These are phyloP conservation scores for Xenoacremonium recifei DNA, from an alignment of 2,329 filamentous ascomycete species.

Conservation along the genomic window DNA sequence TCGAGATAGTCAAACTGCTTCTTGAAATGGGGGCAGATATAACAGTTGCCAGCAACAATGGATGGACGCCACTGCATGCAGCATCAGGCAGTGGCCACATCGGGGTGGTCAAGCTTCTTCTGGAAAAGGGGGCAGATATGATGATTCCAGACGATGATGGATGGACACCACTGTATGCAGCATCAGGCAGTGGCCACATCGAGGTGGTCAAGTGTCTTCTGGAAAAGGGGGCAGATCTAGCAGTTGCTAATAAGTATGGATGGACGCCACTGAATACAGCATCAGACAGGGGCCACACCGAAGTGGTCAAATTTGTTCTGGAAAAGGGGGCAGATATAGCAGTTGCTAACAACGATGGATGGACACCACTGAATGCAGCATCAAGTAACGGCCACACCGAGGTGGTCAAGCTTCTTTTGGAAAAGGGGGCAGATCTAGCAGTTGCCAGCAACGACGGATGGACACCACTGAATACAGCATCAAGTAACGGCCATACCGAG, in stretches of 20 bases:
- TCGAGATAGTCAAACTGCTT: conserved; percentile 4
- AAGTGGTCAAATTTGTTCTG: not conserved
- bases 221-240: not conserved
- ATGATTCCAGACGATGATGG: too few species aligned
- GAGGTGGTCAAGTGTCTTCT: not conserved
- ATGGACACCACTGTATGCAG: not conserved
- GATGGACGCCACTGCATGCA: not conserved
- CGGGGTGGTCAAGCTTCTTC: conserved; percentile 2
- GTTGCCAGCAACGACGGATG: too few species aligned
- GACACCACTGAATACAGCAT: too few species aligned
- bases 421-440: too few species aligned
- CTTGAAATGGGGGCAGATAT: conserved; percentile 7
- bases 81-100: conserved; percentile 5
- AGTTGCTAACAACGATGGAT: too few species aligned
- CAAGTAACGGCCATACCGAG: too few species aligned
- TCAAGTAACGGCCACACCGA: too few species aligned
- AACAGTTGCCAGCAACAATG: not conserved
- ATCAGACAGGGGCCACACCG: too few species aligned
- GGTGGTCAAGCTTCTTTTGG: too few species aligned
- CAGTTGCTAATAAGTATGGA: conserved; percentile 3
- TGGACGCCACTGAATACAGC: too few species aligned
- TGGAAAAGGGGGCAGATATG: conserved; percentile 8
- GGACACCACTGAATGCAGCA: too few species aligned
- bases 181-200: not conserved
- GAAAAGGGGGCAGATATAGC: too few species aligned